Evolutionary conservation across 352 stramenopile species (phyloP).

Genomic region (Globisporangium paddicum): DNA sequence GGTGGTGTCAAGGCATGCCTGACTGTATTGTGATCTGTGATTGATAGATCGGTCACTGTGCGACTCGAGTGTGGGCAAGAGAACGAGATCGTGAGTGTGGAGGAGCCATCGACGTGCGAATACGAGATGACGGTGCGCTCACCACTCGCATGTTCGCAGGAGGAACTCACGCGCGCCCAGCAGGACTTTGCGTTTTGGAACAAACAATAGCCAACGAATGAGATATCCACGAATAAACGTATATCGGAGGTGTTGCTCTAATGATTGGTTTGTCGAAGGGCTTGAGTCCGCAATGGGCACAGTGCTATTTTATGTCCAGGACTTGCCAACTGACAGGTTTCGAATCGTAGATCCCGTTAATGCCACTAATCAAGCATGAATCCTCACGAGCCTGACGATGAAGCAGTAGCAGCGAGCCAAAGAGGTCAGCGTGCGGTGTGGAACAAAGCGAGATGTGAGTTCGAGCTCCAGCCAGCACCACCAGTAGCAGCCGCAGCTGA

Average conservation of each 20-base stretch:
- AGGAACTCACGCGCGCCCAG: constrained; percentile 35
- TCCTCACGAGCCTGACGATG: neutral
- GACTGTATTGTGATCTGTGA: no score
- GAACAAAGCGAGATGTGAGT: constrained; percentile 4
- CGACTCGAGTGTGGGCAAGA: constrained; percentile 74
- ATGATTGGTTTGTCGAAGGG: no score
- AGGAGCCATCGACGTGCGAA: constrained; percentile 91
- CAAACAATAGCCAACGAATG: neutral
- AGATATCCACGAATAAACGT: neutral
- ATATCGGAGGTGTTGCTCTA: neutral
- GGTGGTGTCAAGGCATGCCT: no score
- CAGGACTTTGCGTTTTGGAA: constrained; percentile 55
- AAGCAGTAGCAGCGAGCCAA: neutral
- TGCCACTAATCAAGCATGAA: neutral
- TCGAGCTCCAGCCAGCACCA: constrained; percentile 2
- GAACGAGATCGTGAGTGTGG: constrained; percentile 83
- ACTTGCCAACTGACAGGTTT: neutral
- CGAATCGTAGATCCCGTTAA: neutral
- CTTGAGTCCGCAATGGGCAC: no score
- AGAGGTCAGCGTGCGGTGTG: constrained; percentile 9
- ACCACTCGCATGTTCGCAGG: constrained; percentile 50
- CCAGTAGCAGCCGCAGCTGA: neutral
- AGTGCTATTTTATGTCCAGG: neutral
- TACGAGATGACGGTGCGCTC: constrained; percentile 87
- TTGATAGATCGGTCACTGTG: constrained; percentile 53